Base-by-base conservation (phyloP, 805 yeast species). In the Ogataea kodamae region DNA sequence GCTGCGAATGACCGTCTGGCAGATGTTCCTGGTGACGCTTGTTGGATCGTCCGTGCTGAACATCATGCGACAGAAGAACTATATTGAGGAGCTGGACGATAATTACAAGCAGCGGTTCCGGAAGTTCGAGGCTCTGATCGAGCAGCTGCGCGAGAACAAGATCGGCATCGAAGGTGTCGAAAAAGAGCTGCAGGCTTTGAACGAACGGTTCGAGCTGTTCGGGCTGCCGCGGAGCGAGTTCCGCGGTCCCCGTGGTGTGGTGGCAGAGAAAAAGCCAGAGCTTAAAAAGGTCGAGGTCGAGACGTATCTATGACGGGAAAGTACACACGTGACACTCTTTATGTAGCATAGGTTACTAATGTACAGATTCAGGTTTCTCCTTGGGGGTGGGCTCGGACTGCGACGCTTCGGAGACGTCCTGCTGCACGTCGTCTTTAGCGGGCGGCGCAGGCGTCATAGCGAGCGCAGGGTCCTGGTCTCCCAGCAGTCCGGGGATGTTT, bases 401-500 rank as follows among this genome's bases (percentile, higher is more conserved):
- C 8, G 29, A 11, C 7, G 41, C 28, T n/a, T 25, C 29, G 10
- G 42, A 28, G 16, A 15, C 26, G 16, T 25, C 19, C 24, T 28
- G 25, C 18, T 27, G 30, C 8, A 25, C 31, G 12, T 10, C 15
- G 15, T 21, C 30, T 4, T n/a, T n/a, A n/a, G n/a, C n/a, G n/a
- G n/a, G n/a, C n/a, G 37, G 13, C 15, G 24, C 25, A 14, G 27
- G 19, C 8, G 37, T 37, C 9, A 34, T 24, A 8, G 24, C 30
- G 8, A 28, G 10, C 16, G 26, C 30, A n/a, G 43, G 33, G 17
- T 35, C 42, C 19, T 28, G 34, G 9, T 53, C 57, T 10, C 50
- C 50, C 19, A 74, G 54, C 20, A 81, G 56, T 0, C 87, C 89
- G 0, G 96, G 95, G 12, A 89, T 77, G 38, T 85, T 85, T 15